Evolutionary conservation across 108 stramenopile species (phyloP).

Genomic region (Stephanodiscus triporus): DNA sequence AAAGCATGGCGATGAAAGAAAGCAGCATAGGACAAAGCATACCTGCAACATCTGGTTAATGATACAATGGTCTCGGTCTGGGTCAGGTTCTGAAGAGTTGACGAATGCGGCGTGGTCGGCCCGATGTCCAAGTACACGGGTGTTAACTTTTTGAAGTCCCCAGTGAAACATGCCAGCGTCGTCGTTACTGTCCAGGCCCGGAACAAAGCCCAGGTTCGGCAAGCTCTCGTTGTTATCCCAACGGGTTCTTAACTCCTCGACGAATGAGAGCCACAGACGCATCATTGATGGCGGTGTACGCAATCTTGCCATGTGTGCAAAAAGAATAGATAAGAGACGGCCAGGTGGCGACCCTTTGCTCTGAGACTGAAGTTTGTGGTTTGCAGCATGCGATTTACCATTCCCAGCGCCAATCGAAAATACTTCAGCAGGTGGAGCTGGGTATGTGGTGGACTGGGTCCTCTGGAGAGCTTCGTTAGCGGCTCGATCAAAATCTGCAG

Average conservation of each 20-base stretch:
- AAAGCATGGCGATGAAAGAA: neutral
- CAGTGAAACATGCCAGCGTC: slow-evolving; percentile 6
- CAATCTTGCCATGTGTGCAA: slow-evolving; percentile 75
- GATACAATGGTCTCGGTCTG: slow-evolving; percentile 73
- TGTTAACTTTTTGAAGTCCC: slow-evolving; percentile 25
- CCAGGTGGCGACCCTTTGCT: slow-evolving; percentile 73
- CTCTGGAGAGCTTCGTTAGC: slow-evolving; percentile 33
- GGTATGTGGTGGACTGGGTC: slow-evolving; percentile 45
- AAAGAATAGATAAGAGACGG: slow-evolving; percentile 85
- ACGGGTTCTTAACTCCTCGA: slow-evolving; percentile 68
- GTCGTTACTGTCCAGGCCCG: slow-evolving; percentile 62
- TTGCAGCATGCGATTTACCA: slow-evolving; percentile 1
- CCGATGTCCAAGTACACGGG: slow-evolving; percentile 45
- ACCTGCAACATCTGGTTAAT: slow-evolving; percentile 87
- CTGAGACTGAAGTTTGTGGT: slow-evolving; percentile 21
- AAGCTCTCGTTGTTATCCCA: slow-evolving; percentile 79
- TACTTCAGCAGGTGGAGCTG: slow-evolving; percentile 59
- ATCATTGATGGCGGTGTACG: slow-evolving; percentile 79
- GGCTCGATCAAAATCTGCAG: slow-evolving; percentile 31
- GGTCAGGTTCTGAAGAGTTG: slow-evolving; percentile 68
- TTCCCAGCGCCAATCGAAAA: slow-evolving; percentile 23
- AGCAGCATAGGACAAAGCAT: slow-evolving; percentile 1
- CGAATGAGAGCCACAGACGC: slow-evolving; percentile 71
- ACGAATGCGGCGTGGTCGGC: slow-evolving; percentile 57
- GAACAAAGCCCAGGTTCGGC: slow-evolving; percentile 71